Evolutionary conservation across 1,284 basidiomycete genomes (phyloP).

Genomic region (Trametes hirsuta): DNA sequence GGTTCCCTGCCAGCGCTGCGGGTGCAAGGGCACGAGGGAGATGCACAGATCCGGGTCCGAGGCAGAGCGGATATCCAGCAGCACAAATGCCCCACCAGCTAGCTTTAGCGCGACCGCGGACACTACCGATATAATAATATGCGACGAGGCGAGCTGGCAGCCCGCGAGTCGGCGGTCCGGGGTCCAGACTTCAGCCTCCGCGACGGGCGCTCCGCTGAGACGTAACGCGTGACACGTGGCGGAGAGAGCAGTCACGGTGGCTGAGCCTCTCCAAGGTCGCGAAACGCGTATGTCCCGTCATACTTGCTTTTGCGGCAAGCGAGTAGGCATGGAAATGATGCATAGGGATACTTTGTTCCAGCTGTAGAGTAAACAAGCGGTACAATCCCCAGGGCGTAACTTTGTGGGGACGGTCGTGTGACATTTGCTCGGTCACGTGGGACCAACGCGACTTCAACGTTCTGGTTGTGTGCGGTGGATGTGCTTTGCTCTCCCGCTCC

Average conservation of each 20-base stretch:
- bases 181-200: too few relatives aligned
- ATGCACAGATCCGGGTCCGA: too few relatives aligned
- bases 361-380: not conserved
- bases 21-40: too few relatives aligned
- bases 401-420: not conserved
- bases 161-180: too few relatives aligned
- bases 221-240: slow-evolving; percentile 6
- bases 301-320: not conserved
- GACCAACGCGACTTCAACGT: slow-evolving; percentile 37
- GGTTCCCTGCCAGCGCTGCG: too few relatives aligned
- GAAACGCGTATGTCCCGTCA: not conserved
- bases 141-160: too few relatives aligned
- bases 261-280: not conserved
- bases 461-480: slow-evolving; percentile 17
- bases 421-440: slow-evolving; percentile 31
- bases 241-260: slow-evolving; percentile 6
- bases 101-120: too few relatives aligned
- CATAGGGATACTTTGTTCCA: too few relatives aligned
- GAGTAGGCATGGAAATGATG: too few relatives aligned
- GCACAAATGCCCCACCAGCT: too few relatives aligned
- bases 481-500: slow-evolving; percentile 13
- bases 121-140: too few relatives aligned
- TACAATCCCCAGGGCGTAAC: not conserved
- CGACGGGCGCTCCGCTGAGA: not conserved
- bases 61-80: too few relatives aligned